phyloP scores from a whole-genome alignment of 495 filamentous ascomycete genomes.

The Penicillium pancosmium region DNA sequence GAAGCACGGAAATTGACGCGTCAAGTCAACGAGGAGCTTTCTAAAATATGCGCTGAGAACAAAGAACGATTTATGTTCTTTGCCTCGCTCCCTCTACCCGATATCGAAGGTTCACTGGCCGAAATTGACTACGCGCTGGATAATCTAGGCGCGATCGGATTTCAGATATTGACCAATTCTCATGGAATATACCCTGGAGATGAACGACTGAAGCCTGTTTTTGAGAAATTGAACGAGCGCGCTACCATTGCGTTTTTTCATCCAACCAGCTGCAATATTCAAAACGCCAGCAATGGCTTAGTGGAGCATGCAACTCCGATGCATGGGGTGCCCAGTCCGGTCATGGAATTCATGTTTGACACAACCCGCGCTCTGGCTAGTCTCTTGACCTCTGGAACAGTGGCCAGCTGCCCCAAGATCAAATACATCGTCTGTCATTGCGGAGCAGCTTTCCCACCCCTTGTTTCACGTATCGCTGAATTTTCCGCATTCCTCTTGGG shows the following conservation, averaged over 20 bases:
- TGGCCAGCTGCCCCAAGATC: slow-evolving; percentile 45
- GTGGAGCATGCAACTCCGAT: slow-evolving; percentile 23
- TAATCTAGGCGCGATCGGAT: slow-evolving; percentile 47
- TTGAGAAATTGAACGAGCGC: slow-evolving; percentile 34
- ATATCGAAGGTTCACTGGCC: slow-evolving; percentile 40
- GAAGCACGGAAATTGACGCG: slow-evolving; percentile 36
- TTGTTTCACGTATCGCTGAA: slow-evolving; percentile 44
- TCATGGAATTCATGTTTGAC: slow-evolving; percentile 62
- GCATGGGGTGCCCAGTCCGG: slow-evolving; percentile 45
- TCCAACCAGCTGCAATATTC: slow-evolving; percentile 43
- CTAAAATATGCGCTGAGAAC: slow-evolving; percentile 36
- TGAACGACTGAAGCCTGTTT: slow-evolving; percentile 41
- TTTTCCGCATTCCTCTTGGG: slow-evolving; percentile 29
- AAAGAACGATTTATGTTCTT: slow-evolving; percentile 50
- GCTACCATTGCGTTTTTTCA: slow-evolving; percentile 54
- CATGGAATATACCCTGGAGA: slow-evolving; percentile 57
- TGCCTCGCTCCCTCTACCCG: slow-evolving; percentile 53
- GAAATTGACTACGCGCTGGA: slow-evolving; percentile 48
- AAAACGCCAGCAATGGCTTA: slow-evolving; percentile 9
- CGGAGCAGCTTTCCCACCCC: slow-evolving; percentile 48
- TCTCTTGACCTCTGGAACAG: slow-evolving; percentile 51
- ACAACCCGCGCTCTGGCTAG: slow-evolving; percentile 51
- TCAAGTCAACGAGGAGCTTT: slow-evolving; percentile 41
- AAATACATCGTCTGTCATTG: slow-evolving; percentile 52
- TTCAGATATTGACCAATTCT: slow-evolving; percentile 50